Conservation (phyloP, 2,329 filamentous ascomycete genomes). For the Stagonosporopsis rhizophila region DNA sequence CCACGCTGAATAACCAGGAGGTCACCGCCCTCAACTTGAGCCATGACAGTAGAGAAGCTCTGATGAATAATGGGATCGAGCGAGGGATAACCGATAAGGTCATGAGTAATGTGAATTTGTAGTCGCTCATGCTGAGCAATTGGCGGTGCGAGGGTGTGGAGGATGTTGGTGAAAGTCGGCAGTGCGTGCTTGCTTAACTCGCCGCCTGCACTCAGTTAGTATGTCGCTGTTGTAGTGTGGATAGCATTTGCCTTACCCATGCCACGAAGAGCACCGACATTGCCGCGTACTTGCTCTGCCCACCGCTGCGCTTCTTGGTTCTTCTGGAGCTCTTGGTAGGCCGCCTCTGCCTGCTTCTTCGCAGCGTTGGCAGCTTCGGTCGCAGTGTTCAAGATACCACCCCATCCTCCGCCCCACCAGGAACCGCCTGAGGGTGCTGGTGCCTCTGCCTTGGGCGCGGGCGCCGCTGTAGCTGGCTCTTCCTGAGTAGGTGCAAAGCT, state of each 20-base stretch:
- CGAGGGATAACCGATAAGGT: slow-evolving; percentile 91
- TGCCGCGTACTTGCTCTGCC: slow-evolving; percentile 91
- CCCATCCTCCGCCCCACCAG: slow-evolving; percentile 75
- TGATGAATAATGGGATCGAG: slow-evolving; percentile 91
- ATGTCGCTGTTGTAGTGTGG: not conserved
- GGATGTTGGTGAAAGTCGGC: slow-evolving; percentile 91
- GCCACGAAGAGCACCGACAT: slow-evolving; percentile 78
- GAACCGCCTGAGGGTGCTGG: slow-evolving; percentile 47
- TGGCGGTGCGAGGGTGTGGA: slow-evolving; percentile 93
- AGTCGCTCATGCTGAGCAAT: slow-evolving; percentile 97
- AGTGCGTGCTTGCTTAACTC: slow-evolving; percentile 75
- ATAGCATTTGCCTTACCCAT: slow-evolving; percentile 64
- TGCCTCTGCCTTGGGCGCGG: slow-evolving; percentile 58
- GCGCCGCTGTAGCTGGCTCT: slow-evolving; percentile 50
- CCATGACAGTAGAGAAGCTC: slow-evolving; percentile 95
- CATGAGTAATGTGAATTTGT: slow-evolving; percentile 96
- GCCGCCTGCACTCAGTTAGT: slow-evolving; percentile 67
- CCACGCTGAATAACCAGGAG: slow-evolving; percentile 93
- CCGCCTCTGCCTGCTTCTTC: slow-evolving; percentile 89
- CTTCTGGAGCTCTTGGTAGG: slow-evolving; percentile 92
- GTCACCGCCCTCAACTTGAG: slow-evolving; percentile 97
- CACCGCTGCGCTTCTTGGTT: slow-evolving; percentile 97
- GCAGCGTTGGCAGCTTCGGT: slow-evolving; percentile 80
- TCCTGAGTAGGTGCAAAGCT: slow-evolving; percentile 71
- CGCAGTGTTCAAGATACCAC: slow-evolving; percentile 82